Percentiles rank a stretch among this genome's conserved stretches.
These are phyloP conservation scores for Aspergillus bridgeri DNA, from an alignment of 495 filamentous ascomycete species.

Conservation along the genomic window DNA sequence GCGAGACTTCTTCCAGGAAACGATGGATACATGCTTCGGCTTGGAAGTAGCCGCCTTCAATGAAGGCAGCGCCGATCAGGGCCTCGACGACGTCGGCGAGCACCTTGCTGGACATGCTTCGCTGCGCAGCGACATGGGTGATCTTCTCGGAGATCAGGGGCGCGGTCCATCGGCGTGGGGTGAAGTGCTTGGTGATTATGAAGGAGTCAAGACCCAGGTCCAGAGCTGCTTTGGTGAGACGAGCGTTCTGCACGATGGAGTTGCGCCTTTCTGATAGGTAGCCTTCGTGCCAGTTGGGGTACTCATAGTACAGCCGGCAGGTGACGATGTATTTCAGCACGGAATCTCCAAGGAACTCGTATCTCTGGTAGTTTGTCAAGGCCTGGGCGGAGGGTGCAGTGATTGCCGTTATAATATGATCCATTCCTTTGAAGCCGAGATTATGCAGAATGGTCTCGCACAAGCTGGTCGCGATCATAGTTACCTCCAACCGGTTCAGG, in stretches of 20 bases:
- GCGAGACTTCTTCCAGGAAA: constrained; percentile 59
- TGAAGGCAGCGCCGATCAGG: constrained; percentile 72
- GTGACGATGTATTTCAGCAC: constrained; percentile 77
- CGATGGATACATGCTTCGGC: constrained; percentile 61
- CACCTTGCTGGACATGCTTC: constrained; percentile 67
- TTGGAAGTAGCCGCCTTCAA: constrained; percentile 61
- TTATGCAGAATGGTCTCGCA: constrained; percentile 55
- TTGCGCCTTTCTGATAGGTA: constrained; percentile 68
- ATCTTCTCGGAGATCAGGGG: constrained; percentile 51
- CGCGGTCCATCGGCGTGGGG: constrained; percentile 67
- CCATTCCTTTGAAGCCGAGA: constrained; percentile 50
- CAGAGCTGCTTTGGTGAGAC: constrained; percentile 61
- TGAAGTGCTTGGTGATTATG: constrained; percentile 69
- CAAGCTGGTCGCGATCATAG: constrained; percentile 61
- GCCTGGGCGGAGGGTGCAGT: constrained; percentile 61
- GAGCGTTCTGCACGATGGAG: constrained; percentile 67
- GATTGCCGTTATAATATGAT: constrained; percentile 69
- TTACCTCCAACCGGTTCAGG: constrained; percentile 61
- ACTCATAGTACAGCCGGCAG: constrained; percentile 61
- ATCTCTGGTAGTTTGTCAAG: constrained; percentile 70
- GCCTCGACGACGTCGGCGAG: constrained; percentile 90
- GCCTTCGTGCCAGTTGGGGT: constrained; percentile 73
- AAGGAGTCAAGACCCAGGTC: constrained; percentile 64
- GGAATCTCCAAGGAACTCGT: constrained; percentile 87
- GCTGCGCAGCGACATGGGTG: constrained; percentile 13